Evolutionary conservation across 164 flowering plant genomes (phyloP).

Genomic region (Tetracentron sinense): DNA sequence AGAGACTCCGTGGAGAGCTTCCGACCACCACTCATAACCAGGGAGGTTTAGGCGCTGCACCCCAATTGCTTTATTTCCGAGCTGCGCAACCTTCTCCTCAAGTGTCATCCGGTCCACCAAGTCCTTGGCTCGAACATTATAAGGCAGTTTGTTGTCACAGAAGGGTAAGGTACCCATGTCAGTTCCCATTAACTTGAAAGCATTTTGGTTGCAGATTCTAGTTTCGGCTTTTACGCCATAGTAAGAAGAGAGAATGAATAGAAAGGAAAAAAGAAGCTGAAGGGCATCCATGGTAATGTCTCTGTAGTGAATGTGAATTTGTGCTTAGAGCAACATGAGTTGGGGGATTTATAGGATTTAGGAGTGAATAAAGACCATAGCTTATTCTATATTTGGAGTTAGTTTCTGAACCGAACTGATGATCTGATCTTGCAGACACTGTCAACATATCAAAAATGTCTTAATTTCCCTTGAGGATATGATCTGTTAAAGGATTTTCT

Average conservation of each 20-base stretch:
- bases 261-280: background rate
- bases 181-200: background rate
- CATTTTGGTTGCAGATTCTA: background rate
- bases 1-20: conserved; percentile 20
- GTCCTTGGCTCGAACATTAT: conserved; percentile 11
- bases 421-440: too few species aligned
- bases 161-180: background rate
- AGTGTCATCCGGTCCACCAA: conserved; percentile 16
- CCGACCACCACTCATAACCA: conserved; percentile 13
- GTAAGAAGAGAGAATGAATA: background rate
- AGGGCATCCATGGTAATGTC: background rate
- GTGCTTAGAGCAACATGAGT: background rate
- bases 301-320: background rate
- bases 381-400: background rate
- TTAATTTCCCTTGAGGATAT: too few species aligned
- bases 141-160: conserved; percentile 7
- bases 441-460: too few species aligned
- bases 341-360: background rate
- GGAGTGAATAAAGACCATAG: background rate
- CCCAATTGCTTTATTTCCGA: conserved; percentile 3
- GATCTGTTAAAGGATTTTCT: too few species aligned
- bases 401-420: background rate
- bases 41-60: conserved; percentile 15
- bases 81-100: conserved; percentile 11
- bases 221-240: background rate